Evolutionary conservation across 2,329 filamentous ascomycete species (phyloP), one percentile per base, ranked within the genome.

Genomic region (Claviceps digitariae): DNA sequence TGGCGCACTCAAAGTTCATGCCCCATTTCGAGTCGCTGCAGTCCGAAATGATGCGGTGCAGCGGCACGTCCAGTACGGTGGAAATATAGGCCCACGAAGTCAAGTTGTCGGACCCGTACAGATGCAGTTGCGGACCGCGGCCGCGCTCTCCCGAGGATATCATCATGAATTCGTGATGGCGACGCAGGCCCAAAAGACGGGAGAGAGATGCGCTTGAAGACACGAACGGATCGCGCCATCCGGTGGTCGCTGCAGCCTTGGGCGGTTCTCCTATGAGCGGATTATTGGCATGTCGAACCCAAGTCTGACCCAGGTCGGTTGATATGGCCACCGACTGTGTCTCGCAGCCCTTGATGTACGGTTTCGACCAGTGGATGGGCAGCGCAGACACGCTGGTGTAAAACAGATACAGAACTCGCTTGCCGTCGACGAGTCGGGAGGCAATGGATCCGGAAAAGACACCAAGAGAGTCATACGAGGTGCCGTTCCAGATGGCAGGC

Each of bases 371-470:
- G 43, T 70, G 66, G n/a, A 74, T 72, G 0, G 71, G 71, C 13
- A 72, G 55, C 55, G 66, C 69, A n/a, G 66, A 66, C 13, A 73
- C 69, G 6, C 67, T 68, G 8, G 72, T 72, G 55, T 74, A 74
- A 2, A 31, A 73, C 56, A 8, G 69, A 70, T n/a, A 70, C 64
- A 38, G 62, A 4, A 59, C 40, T 23, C 56, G 44, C 54, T 51
- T 66, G 20, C 68, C 69, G 15, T 69, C 65, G 54, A 72, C 67
- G 17, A 70, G 67, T 4, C 55, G 61, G 10, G 71, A 69, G 34
- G 72, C 69, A n/a, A 72, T 69, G 21, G 64, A 66, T 5, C 72
- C 71, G 41, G 72, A 71, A 51, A 73, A 74, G 13, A 74, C 69
- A 38, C 69, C 69, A 15, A 71, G 52, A 0, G 66, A 67, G 54